Base-by-base conservation (phyloP, 345 rosid species). In the Lumnitzera littorea region DNA sequence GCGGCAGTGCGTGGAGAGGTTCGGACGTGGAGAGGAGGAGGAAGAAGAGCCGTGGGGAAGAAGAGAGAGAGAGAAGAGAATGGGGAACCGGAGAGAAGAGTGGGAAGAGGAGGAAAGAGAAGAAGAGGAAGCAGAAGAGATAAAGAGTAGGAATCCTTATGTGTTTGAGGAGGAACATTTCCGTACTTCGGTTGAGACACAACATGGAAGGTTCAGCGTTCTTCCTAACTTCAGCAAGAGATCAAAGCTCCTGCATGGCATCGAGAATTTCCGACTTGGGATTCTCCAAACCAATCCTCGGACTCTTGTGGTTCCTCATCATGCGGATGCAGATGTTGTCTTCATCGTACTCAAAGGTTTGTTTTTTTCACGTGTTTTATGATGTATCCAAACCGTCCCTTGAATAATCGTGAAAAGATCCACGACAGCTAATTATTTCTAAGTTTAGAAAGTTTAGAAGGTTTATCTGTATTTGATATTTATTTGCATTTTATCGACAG, bases 291-390 rank as follows among this genome's bases (percentile, higher is more conserved):
- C 72, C 6, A 61, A 71, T 52, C 82, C 86, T 9, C 58, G 69
- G 15, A 58, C 75, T 11, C 76, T 80, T 17, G 16, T 74, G 0
- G 50, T 65, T 17, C 84, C 82, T 5, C 55, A 25, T 49, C 84
- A 82, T 50, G 62, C 52, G 52, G 91, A 85, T 58, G 76, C 84
- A 36, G 74, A 80, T 9, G 66, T 36, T 13, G 25, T 82, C 51
- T 23, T 74, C 56, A 49, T 78, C 46, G 74, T 82, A 13, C 62
- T 65, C 15, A 43, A 62, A 58, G 86, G 87, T 66, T 62, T 24
- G 55, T 48, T n/a, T 2, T 3, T 50, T 16, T 50, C 4, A 20
- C 20, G 1, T 20, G 20, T 20, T 20, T 20, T 20, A 20, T 20
- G 20, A 20, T 20, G 20, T 20, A 20, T 20, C 20, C 20, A 20